Evolutionary conservation across 768 basidiomycete genomes (phyloP).

Genomic region (Hortiboletus campestris): DNA sequence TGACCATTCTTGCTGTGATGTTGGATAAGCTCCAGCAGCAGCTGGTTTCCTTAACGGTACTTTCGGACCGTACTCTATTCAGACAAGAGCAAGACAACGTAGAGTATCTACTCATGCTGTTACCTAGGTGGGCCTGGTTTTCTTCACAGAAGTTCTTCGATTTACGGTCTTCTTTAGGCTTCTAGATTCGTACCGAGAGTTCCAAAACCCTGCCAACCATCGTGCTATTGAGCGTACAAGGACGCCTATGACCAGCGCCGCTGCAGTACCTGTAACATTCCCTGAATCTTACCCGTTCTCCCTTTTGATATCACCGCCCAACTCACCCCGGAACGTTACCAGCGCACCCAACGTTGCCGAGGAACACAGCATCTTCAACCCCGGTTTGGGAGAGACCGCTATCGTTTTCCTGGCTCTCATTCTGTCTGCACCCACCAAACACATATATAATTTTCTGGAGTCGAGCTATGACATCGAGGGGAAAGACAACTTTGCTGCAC

Average conservation of each 20-base stretch:
- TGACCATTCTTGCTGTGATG: slow-evolving; percentile 87
- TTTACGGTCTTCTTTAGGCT: slow-evolving; percentile 46
- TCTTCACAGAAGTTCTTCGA: neutral
- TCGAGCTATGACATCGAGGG: slow-evolving; percentile 87
- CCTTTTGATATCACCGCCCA: slow-evolving; percentile 66
- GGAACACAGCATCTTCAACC: slow-evolving; percentile 58
- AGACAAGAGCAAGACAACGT: slow-evolving; percentile 90
- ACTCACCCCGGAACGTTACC: slow-evolving; percentile 43
- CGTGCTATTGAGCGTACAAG: slow-evolving; percentile 69
- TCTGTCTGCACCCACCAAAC: slow-evolving; percentile 72
- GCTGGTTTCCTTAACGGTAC: slow-evolving; percentile 63
- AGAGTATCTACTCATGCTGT: slow-evolving; percentile 75
- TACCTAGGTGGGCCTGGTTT: slow-evolving; percentile 66
- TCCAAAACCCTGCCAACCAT: slow-evolving; percentile 63
- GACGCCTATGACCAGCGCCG: slow-evolving; percentile 55
- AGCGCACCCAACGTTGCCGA: slow-evolving; percentile 43
- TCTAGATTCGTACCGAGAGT: slow-evolving; percentile 84
- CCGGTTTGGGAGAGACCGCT: slow-evolving; percentile 81
- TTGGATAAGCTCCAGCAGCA: slow-evolving; percentile 85
- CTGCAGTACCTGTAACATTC: slow-evolving; percentile 74
- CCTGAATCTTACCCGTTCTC: slow-evolving; percentile 95
- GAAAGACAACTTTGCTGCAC: slow-evolving; percentile 65
- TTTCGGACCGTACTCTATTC: slow-evolving; percentile 57
- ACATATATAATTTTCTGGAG: slow-evolving; percentile 77
- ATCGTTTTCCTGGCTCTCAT: slow-evolving; percentile 82